A percentile compares a stretch with the other conserved stretches of the same genome.
phyloP scores from a whole-genome alignment of 345 rosid genomes.

The Brassica rapa region DNA sequence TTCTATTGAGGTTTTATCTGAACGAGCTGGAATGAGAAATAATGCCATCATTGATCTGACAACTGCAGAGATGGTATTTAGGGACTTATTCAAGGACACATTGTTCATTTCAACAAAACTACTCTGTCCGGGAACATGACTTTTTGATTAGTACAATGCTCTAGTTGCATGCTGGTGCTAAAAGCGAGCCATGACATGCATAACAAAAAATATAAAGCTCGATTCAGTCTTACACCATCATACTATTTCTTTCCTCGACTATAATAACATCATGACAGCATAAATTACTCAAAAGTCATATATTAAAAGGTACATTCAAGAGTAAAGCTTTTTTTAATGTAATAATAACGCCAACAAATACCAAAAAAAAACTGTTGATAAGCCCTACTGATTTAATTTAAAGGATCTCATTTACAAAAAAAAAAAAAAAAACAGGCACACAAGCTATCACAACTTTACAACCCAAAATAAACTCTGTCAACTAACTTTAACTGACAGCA shows the following conservation, averaged over 20 bases:
- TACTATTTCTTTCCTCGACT: neutral
- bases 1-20: too few species aligned
- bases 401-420: conserved; percentile 38
- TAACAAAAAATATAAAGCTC: neutral
- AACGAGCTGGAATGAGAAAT: too few species aligned
- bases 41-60: too few species aligned
- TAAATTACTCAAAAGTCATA: conserved; percentile 5
- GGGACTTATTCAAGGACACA: neutral
- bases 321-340: conserved; percentile 15
- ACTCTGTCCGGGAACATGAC: neutral
- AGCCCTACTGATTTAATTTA: conserved; percentile 24
- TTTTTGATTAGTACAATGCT: conserved; percentile 20
- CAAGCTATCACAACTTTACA: conserved; percentile 39
- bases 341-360: neutral
- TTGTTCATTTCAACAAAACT: neutral
- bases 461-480: conserved; percentile 40
- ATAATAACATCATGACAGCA: neutral
- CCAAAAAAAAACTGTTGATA: neutral
- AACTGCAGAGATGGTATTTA: neutral
- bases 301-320: conserved; percentile 13
- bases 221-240: neutral
- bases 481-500: conserved; percentile 34
- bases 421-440: neutral
- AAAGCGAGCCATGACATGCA: conserved; percentile 27
- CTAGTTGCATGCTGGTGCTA: conserved; percentile 31